Percentiles rank a stretch among this genome's conserved stretches.
Evolutionary conservation across 140 eudicot genomes (phyloP).

Genomic region (Erigeron philadelphicus): DNA sequence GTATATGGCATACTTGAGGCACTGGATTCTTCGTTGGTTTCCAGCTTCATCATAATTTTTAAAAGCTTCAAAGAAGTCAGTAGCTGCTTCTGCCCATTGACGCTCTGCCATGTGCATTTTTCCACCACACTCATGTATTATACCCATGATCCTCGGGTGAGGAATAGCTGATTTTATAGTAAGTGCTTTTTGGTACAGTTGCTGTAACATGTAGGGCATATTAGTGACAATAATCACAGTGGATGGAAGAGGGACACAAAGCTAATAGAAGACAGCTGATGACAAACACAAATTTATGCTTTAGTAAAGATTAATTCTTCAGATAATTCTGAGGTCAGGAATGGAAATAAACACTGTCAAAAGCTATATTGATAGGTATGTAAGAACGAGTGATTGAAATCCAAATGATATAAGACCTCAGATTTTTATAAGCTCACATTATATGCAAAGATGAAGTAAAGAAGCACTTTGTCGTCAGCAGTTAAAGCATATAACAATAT

Average conservation of each 20-base stretch:
- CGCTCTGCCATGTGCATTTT: constrained; percentile 99
- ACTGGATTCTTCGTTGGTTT: constrained; percentile 86
- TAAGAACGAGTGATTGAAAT: too few relatives aligned
- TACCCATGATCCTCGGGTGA: constrained; percentile 98
- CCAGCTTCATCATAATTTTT: constrained; percentile 99
- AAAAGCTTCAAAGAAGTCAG: constrained; percentile 98
- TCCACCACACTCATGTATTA: constrained; percentile 97
- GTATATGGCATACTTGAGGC: constrained; percentile 66
- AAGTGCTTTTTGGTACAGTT: constrained; percentile 87
- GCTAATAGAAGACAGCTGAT: not conserved
- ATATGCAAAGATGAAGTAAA: not conserved
- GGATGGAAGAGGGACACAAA: not conserved
- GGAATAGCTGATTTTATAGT: constrained; percentile 96
- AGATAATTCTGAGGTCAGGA: not conserved
- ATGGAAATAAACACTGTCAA: not conserved
- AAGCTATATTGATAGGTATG: not conserved
- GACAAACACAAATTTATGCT: constrained; percentile 1
- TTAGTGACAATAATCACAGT: constrained; percentile 3
- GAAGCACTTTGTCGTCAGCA: not conserved
- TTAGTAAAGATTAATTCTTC: not conserved
- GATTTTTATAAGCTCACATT: not conserved
- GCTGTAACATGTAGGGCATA: constrained; percentile 40
- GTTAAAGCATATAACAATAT: constrained; percentile 12
- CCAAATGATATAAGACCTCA: not conserved
- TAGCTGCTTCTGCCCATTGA: constrained; percentile 99